These are phyloP conservation scores for Linderina pennispora DNA, from an alignment of 192 early-diverging fungal genomes.

Conservation along the genomic window DNA sequence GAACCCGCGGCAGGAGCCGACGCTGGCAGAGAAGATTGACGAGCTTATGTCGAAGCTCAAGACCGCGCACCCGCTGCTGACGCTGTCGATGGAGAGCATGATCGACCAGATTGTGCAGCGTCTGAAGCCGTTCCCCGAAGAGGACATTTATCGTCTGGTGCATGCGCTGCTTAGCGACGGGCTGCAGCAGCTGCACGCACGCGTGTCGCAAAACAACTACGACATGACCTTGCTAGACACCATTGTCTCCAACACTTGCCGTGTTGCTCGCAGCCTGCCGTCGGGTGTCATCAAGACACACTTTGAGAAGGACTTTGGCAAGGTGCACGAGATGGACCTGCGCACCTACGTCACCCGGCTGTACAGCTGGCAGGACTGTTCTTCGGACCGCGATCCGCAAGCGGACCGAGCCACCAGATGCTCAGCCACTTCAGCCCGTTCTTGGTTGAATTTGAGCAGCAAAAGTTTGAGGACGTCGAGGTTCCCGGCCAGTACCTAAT, in stretches of 20 bases:
- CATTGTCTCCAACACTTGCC: slow-evolving; percentile 59
- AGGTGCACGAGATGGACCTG: slow-evolving; percentile 71
- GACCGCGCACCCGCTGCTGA: slow-evolving; percentile 88
- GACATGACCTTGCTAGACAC: slow-evolving; percentile 22
- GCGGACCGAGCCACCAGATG: slow-evolving; percentile 73
- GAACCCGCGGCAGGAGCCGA: slow-evolving; percentile 7
- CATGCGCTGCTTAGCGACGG: slow-evolving; percentile 88
- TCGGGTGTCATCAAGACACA: slow-evolving; percentile 57
- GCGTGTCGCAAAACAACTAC: slow-evolving; percentile 21
- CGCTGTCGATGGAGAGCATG: slow-evolving; percentile 97
- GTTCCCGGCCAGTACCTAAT: slow-evolving; percentile 95
- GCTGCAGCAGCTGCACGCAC: slow-evolving; percentile 55
- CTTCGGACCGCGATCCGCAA: slow-evolving; percentile 81
- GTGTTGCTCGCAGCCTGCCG: slow-evolving; percentile 85
- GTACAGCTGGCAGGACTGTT: slow-evolving; percentile 89
- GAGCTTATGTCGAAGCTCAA: slow-evolving; percentile 94
- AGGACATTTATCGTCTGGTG: slow-evolving; percentile 96
- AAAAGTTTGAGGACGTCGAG: slow-evolving; percentile 99
- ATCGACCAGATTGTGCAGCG: slow-evolving; percentile 94
- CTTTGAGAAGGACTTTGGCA: slow-evolving; percentile 93
- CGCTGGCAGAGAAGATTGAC: slow-evolving; percentile 53
- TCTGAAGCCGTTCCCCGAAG: slow-evolving; percentile 90
- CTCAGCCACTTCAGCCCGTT: slow-evolving; percentile 87
- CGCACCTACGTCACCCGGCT: slow-evolving; percentile 78
- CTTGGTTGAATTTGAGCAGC: slow-evolving; percentile 96